These are phyloP conservation scores for Blastosporella zonata DNA, from an alignment of 1,284 basidiomycete species.

Conservation along the genomic window DNA sequence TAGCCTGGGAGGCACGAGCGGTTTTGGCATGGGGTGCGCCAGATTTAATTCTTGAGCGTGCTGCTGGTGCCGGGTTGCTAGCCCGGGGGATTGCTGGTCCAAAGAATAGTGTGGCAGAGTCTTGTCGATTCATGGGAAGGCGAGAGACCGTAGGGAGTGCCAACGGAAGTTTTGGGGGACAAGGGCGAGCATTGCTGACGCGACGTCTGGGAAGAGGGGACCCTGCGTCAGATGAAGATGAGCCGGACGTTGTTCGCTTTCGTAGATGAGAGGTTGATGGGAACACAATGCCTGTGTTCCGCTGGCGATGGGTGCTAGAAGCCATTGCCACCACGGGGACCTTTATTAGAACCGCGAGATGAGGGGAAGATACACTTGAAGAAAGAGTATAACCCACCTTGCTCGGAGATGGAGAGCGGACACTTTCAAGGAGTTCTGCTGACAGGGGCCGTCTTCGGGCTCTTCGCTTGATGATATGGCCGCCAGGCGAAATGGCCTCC, in stretches of 20 bases:
- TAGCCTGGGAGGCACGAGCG: slow-evolving; percentile 30
- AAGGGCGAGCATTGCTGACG: slow-evolving; percentile 27
- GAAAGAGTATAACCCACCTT: slow-evolving; percentile 33
- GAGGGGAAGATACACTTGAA: slow-evolving; percentile 6
- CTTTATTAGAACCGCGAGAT: slow-evolving; percentile 15
- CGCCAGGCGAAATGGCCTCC: slow-evolving; percentile 68
- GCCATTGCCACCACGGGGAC: slow-evolving; percentile 16
- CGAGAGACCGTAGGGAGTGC: slow-evolving; percentile 20
- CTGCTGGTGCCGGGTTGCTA: slow-evolving; percentile 16
- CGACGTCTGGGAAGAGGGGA: slow-evolving; percentile 52
- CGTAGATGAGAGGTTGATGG: slow-evolving; percentile 30
- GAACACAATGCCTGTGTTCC: slow-evolving; percentile 30
- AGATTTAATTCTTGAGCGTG: slow-evolving; percentile 31
- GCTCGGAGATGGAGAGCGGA: slow-evolving; percentile 39
- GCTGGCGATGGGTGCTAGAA: slow-evolving; percentile 23
- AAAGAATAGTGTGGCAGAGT: slow-evolving; percentile 70
- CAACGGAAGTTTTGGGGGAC: slow-evolving; percentile 20
- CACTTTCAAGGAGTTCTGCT: slow-evolving; percentile 55
- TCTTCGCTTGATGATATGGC: slow-evolving; percentile 68
- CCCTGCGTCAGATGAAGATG: slow-evolving; percentile 36
- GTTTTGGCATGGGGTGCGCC: slow-evolving; percentile 17
- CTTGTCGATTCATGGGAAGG: slow-evolving; percentile 34
- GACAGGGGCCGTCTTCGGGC: slow-evolving; percentile 68
- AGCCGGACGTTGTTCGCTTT: slow-evolving; percentile 31
- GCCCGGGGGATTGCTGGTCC: slow-evolving; percentile 54